phyloP scores from a whole-genome alignment of 2,329 filamentous ascomycete species.

The Rachicladosporium sp. region DNA sequence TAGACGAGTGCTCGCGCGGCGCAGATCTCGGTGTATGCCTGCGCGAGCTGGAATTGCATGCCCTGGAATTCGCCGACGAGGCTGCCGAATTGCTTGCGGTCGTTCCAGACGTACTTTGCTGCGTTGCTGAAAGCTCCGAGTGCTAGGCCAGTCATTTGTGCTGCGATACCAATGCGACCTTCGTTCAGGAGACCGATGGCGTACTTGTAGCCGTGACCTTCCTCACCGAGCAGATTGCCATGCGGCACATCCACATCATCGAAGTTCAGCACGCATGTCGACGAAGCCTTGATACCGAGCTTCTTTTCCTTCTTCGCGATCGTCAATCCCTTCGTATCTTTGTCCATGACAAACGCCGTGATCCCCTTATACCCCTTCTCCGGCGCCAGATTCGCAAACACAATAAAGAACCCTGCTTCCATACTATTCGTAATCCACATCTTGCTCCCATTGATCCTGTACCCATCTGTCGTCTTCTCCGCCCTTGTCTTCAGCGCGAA shows the following conservation, averaged over 20 bases:
- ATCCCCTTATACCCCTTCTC: constrained; percentile 94
- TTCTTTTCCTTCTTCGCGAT: constrained; percentile 99
- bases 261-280: constrained; percentile 94
- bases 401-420: constrained; percentile 90
- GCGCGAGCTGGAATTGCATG: constrained; percentile 98
- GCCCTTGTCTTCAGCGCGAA: constrained; percentile 92
- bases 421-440: constrained; percentile 99
- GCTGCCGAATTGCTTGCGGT: constrained; percentile 90
- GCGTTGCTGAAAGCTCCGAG: constrained; percentile 93
- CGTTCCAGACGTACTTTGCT: constrained; percentile 90
- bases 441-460: constrained; percentile 80
- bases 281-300: constrained; percentile 88
- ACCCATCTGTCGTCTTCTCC: constrained; percentile 68
- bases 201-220: constrained; percentile 94
- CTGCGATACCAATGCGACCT: constrained; percentile 92
- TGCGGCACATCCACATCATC: constrained; percentile 87
- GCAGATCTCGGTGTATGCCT: constrained; percentile 85
- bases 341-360: constrained; percentile 89
- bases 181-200: constrained; percentile 91
- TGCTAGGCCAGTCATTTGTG: constrained; percentile 95
- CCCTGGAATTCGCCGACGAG: constrained; percentile 94
- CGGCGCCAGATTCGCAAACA: constrained; percentile 91
- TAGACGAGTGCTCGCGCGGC: constrained; percentile 87
- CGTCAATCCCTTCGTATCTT: constrained; percentile 74
- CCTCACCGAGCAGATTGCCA: constrained; percentile 79